Evolutionary conservation across 495 filamentous ascomycete genomes (phyloP).

Genomic region (Pseudoneurospora amorphoporcata): DNA sequence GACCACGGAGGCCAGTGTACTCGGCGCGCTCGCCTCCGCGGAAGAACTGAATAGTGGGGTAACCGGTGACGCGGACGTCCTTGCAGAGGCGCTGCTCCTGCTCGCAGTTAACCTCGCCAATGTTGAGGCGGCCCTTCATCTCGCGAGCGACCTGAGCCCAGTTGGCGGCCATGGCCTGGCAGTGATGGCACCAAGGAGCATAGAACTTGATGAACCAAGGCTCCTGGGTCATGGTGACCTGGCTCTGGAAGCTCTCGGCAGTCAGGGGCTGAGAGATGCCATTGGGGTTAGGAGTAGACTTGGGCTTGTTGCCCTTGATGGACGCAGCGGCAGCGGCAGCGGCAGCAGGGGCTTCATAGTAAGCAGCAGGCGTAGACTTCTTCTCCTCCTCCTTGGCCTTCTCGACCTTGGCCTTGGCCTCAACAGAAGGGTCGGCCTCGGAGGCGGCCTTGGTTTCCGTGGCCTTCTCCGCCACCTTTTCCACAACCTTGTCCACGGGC

Average conservation of each 20-base stretch:
- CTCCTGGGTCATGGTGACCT: slow-evolving; percentile 77
- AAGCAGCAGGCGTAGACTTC: neutral
- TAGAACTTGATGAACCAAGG: slow-evolving; percentile 99
- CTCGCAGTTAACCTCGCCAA: slow-evolving; percentile 96
- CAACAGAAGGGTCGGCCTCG: slow-evolving; percentile 9
- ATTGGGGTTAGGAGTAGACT: slow-evolving; percentile 54
- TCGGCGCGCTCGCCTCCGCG: slow-evolving; percentile 82
- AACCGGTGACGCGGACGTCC: slow-evolving; percentile 66
- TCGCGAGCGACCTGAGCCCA: slow-evolving; percentile 86
- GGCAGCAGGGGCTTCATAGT: neutral
- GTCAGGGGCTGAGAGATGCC: slow-evolving; percentile 67
- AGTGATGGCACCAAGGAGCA: slow-evolving; percentile 93
- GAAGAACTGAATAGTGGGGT: slow-evolving; percentile 90
- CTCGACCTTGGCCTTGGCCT: slow-evolving; percentile 8
- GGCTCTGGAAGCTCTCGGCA: slow-evolving; percentile 74
- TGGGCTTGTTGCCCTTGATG: slow-evolving; percentile 27
- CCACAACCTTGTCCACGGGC: neutral
- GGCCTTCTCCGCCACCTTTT: slow-evolving; percentile 31
- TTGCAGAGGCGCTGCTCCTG: slow-evolving; percentile 75
- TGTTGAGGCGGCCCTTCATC: slow-evolving; percentile 75
- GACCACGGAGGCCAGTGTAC: slow-evolving; percentile 83
- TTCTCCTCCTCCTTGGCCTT: neutral
- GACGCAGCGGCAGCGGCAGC: neutral
- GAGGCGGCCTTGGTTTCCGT: slow-evolving; percentile 5
- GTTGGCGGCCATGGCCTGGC: slow-evolving; percentile 79